These are phyloP conservation scores for Coniella lustricola DNA, from an alignment of 2,329 filamentous ascomycete species.

Conservation along the genomic window DNA sequence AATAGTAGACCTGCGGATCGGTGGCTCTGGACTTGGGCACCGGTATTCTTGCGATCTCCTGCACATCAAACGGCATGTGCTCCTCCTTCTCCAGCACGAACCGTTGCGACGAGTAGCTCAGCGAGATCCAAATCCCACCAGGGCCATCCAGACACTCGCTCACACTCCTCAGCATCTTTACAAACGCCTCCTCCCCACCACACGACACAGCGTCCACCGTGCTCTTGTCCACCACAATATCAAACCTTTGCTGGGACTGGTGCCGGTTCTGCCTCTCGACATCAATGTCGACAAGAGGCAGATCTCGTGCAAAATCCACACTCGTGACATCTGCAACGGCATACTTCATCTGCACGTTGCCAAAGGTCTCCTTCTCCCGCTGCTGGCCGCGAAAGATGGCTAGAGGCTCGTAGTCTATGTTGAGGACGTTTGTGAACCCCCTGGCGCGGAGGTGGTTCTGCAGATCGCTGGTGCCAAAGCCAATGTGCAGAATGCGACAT, in stretches of 20 bases:
- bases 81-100: constrained; percentile 27
- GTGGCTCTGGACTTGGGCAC: constrained; percentile 32
- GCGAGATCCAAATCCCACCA: constrained; percentile 37
- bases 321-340: constrained; percentile 38
- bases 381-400: constrained; percentile 36
- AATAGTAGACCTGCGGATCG: constrained; percentile 41
- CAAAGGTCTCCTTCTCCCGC: constrained; percentile 34
- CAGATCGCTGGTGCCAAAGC: constrained; percentile 43
- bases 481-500: constrained; percentile 37
- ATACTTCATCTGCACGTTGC: constrained; percentile 37
- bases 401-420: constrained; percentile 44
- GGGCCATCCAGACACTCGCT: constrained; percentile 25
- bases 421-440: constrained; percentile 38
- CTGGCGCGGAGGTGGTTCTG: constrained; percentile 38
- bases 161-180: constrained; percentile 33
- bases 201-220: constrained; percentile 43
- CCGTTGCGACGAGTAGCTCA: constrained; percentile 38
- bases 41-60: constrained; percentile 35
- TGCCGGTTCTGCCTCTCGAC: no score
- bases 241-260: constrained; percentile 22
- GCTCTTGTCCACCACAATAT: constrained; percentile 43
- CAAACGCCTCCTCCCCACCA: constrained; percentile 31
- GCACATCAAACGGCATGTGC: constrained; percentile 33
- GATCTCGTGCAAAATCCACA: constrained; percentile 17
- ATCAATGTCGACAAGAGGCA: no score